Evolutionary conservation across 2,329 filamentous ascomycete species (phyloP), one percentile per base, ranked within the genome.

Genomic region (Escovopsis sp.): DNA sequence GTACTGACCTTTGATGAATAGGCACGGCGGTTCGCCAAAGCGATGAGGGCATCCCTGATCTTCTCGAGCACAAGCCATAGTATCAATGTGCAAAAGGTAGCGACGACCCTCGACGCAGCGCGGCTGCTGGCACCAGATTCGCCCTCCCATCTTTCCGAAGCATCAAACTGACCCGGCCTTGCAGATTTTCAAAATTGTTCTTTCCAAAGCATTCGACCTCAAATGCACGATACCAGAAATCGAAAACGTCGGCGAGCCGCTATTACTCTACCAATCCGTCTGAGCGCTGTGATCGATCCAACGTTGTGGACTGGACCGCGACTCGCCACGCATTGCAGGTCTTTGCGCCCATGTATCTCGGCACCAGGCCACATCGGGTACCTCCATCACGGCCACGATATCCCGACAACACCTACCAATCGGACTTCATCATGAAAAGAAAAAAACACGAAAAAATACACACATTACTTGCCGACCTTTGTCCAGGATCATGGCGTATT

Each of bases 181-280:
- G 28, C 11, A 96, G 89, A 98, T 98, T 58, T 98, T 98, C 77
- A 98, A 98, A 65, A 98, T 98, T 54, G 91, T 98, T 45, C 75
- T 98, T 23, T 94, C 89, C 49, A 98, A 98, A 66, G 91, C 91
- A 2, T 98, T 98, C 59, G 91, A 98, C 61, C 75, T 98, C 45
- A 95, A 95, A 63, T 98, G 91, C 70, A 98, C 91, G 28, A 96
- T 98, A 58, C 91, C 91, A 39, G 91, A 98, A 65, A 96, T 98
- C 63, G 89, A 95, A 66, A 93, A 96, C 61, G 82, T 95, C 44
- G 91, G 91, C 64, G 91, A 98, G 65, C 91, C 91, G 19, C 72
- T 98, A 40, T 73, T 98, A 38, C 75, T 98, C 50, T 98, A 98
- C 60, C 84, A 88, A 62, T 79, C 76, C 39, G 61, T 63, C 43